These are phyloP conservation scores for Incumbomyces delicatus DNA, from an alignment of 2,329 filamentous ascomycete species.

Conservation along the genomic window DNA sequence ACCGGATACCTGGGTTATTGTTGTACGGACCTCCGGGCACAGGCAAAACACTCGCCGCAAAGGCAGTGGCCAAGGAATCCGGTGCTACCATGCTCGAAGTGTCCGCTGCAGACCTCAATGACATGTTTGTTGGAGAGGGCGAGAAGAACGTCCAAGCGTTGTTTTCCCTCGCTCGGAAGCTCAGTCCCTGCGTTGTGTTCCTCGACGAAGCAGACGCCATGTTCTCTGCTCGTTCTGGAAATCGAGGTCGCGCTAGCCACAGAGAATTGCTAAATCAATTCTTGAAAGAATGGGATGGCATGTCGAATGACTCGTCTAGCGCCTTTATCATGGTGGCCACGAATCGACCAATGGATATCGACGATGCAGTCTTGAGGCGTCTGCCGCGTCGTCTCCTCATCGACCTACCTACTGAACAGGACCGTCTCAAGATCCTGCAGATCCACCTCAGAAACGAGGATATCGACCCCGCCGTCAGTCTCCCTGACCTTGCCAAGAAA, in stretches of 20 bases:
- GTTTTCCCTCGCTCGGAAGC: constrained; percentile 82
- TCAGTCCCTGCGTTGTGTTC: constrained; percentile 87
- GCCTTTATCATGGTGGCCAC: constrained; percentile 98
- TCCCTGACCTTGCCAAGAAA: constrained; percentile 33
- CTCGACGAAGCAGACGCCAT: constrained; percentile 95
- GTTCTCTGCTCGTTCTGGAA: constrained; percentile 63
- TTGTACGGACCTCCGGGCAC: constrained; percentile 73
- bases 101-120: constrained; percentile 81
- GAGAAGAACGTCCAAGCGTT: constrained; percentile 94
- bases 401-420: constrained; percentile 38
- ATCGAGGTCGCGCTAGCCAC: constrained; percentile 57
- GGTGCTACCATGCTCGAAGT: constrained; percentile 70
- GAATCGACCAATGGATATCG: constrained; percentile 88
- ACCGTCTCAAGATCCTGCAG: constrained; percentile 38
- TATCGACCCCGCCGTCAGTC: constrained; percentile 32
- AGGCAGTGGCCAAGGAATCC: constrained; percentile 55
- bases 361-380: constrained; percentile 48
- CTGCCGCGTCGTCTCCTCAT: constrained; percentile 41
- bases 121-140: constrained; percentile 91
- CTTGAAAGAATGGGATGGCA: constrained; percentile 90
- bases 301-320: constrained; percentile 56
- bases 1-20: constrained; percentile 81
- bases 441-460: constrained; percentile 41
- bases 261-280: constrained; percentile 95
- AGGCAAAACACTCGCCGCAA: constrained; percentile 54